A percentile compares a stretch with the other conserved stretches of the same genome.
These are phyloP conservation scores for Ligustrum vulgare DNA, from an alignment of 257 asterid genomes.

Conservation along the genomic window DNA sequence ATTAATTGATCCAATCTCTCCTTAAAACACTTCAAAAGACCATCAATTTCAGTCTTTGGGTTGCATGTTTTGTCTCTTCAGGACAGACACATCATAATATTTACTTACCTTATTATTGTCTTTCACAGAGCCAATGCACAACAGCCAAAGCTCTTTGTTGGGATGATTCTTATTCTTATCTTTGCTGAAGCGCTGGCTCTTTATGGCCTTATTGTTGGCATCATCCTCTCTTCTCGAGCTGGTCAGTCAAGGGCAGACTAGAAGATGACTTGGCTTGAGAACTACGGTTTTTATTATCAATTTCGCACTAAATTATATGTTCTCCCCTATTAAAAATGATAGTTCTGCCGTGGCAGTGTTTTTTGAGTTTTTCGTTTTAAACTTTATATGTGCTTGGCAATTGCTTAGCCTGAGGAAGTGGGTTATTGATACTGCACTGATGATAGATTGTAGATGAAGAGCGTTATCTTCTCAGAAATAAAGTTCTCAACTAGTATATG, in stretches of 20 bases:
- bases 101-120: conserved; percentile 2
- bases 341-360: conserved; percentile 16
- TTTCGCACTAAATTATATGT: conserved; percentile 21
- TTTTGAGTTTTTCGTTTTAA: not conserved
- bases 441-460: conserved; percentile 34
- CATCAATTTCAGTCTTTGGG: not conserved
- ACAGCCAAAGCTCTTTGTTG: conserved; percentile 64
- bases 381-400: conserved; percentile 19
- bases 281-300: conserved; percentile 19
- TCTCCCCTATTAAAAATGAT: conserved; percentile 15
- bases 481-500: conserved; percentile 19
- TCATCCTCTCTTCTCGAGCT: conserved; percentile 67
- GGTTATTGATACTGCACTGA: conserved; percentile 25
- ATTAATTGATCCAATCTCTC: not conserved
- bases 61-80: not conserved
- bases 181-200: conserved; percentile 61
- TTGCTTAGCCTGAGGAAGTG: conserved; percentile 28
- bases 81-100: not conserved
- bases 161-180: conserved; percentile 60
- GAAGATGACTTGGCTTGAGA: conserved; percentile 15
- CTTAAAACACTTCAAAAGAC: not conserved
- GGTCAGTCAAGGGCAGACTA: conserved; percentile 67
- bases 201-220: conserved; percentile 63
- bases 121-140: conserved; percentile 58
- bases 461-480: conserved; percentile 28